Percentiles rank a stretch among this genome's conserved stretches.
Evolutionary conservation across 345 rosid species (phyloP).

Genomic region (Corchorus capsularis): DNA sequence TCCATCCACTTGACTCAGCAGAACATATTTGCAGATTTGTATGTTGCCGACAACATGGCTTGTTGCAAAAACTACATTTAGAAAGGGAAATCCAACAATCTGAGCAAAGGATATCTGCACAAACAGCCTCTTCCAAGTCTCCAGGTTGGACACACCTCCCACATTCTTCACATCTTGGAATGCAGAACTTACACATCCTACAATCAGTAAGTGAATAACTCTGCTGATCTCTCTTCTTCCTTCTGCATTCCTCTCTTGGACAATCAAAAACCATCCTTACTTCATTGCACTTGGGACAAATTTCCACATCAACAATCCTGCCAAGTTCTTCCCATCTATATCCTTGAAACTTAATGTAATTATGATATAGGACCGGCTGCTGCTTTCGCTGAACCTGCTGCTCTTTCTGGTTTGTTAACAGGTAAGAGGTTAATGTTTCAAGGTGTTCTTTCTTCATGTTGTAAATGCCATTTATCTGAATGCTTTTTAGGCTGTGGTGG

Average conservation of each 20-base stretch:
- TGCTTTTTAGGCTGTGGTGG: constrained; percentile 32
- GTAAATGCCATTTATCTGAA: constrained; percentile 55
- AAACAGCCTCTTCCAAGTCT: constrained; percentile 54
- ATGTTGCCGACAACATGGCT: constrained; percentile 65
- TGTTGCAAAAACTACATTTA: constrained; percentile 71
- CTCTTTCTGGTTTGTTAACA: constrained; percentile 25
- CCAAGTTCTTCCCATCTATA: not conserved
- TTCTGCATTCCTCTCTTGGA: constrained; percentile 46
- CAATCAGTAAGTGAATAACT: constrained; percentile 30
- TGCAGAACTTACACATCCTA: constrained; percentile 60
- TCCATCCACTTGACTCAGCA: constrained; percentile 35
- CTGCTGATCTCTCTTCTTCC: constrained; percentile 22
- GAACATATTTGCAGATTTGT: constrained; percentile 19
- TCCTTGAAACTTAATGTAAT: constrained; percentile 14
- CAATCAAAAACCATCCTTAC: constrained; percentile 63
- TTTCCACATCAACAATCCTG: constrained; percentile 48
- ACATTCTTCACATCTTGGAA: constrained; percentile 72
- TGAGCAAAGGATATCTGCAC: constrained; percentile 53
- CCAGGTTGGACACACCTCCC: constrained; percentile 45
- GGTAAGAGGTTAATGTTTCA: constrained; percentile 32
- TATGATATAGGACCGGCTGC: constrained; percentile 29
- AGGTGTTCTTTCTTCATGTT: constrained; percentile 57
- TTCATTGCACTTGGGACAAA: constrained; percentile 66
- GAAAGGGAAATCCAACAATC: constrained; percentile 75
- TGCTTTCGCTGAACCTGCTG: constrained; percentile 12